These are phyloP conservation scores for Drechslerella coelobrocha DNA, from an alignment of 2,329 filamentous ascomycete genomes.

Conservation along the genomic window DNA sequence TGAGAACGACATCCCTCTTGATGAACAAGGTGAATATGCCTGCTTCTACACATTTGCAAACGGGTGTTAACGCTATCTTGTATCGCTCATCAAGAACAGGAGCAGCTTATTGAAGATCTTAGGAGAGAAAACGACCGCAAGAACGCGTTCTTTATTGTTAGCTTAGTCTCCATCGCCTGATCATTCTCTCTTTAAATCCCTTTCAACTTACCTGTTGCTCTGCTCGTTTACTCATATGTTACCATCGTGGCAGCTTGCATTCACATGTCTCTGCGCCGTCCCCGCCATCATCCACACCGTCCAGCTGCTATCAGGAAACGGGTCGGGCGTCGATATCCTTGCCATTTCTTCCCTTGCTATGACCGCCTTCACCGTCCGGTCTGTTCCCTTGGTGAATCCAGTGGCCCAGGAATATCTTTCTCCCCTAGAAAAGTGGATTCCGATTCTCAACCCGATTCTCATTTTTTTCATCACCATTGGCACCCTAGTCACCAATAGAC, in stretches of 20 bases:
- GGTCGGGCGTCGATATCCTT: constrained; percentile 31
- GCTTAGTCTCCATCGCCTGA: not conserved
- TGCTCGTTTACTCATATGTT: not conserved
- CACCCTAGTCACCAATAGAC: constrained; percentile 26
- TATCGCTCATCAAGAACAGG: constrained; percentile 33
- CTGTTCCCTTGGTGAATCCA: constrained; percentile 21
- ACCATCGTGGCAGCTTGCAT: constrained; percentile 24
- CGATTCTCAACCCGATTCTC: constrained; percentile 39
- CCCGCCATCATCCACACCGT: constrained; percentile 14
- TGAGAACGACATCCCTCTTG: constrained; percentile 27
- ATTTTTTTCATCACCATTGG: constrained; percentile 36
- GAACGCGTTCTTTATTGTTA: constrained; percentile 49
- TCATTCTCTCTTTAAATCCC: not conserved
- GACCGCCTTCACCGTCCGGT: constrained; percentile 39
- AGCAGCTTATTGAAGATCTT: constrained; percentile 38
- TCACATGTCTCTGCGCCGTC: constrained; percentile 38
- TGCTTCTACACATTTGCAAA: no score
- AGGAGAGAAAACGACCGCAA: constrained; percentile 45
- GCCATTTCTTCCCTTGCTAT: constrained; percentile 43
- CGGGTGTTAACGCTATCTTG: no score
- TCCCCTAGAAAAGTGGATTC: constrained; percentile 35
- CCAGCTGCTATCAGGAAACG: constrained; percentile 25
- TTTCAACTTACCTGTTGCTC: not conserved
- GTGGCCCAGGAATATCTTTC: constrained; percentile 33
- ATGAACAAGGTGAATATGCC: constrained; percentile 47